Base-by-base conservation (phyloP, 352 stramenopile genomes). In the Globisporangium splendens region DNA sequence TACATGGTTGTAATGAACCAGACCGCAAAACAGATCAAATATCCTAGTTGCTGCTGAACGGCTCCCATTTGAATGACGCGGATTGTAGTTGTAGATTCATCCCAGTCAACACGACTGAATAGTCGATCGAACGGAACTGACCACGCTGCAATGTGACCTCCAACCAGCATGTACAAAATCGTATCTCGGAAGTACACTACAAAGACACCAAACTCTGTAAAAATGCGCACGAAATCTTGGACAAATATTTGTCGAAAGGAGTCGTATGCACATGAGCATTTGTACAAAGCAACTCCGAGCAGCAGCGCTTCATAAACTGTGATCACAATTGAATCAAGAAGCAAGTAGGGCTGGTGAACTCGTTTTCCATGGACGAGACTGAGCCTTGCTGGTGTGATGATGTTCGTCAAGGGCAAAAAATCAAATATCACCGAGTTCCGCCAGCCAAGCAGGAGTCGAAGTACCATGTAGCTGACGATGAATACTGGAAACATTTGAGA, bases 161-260 rank as follows among this genome's bases (percentile, higher is more conserved):
- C 57, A 17, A 79, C 10, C 1, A 67, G 72, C 28, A 75, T 65
- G 18, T 62, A 48, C 0, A 72, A 12, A 31, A 79, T 42, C 3
- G 62, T 78, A n/a, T 65, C 50, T 2, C 57, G 66, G 17, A 79
- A 69, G 43, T 77, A 70, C 39, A 77, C 48, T 38, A 82, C 72
- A 24, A 82, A 79, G 28, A 82, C 49, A 33, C 66, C 65, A 52
- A 75, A 79, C 55, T 75, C 73, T 21, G 69, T 77, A 59, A 77
- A 75, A 5, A 69, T 54, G 1, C 67, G 60, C 0, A 70, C 69
- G 56, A 79, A 75, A 50, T 82, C 67, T 15, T 65, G 61, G 20
- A 82, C 54, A 28, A 79, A 82, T 4, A 75, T 59, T 48, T 66
- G 54, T 22, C 51, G 56, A 46, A 77, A 82, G 3, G 70, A 63